These are phyloP conservation scores for Chamaecyparis obtusa DNA, from an alignment of 75 land plant genomes.

Conservation along the genomic window DNA sequence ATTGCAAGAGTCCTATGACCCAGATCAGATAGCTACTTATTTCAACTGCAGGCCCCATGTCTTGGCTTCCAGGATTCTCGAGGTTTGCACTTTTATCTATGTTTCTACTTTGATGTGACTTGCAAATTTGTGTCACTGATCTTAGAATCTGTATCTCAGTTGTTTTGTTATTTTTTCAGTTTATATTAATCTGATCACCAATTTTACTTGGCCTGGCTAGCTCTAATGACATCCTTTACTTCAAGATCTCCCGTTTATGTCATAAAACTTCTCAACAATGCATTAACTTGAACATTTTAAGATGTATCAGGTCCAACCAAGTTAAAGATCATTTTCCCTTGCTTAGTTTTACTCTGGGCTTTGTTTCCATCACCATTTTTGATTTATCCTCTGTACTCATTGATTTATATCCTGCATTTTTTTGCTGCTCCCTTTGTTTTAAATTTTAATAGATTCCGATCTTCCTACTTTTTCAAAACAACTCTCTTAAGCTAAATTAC, in stretches of 20 bases:
- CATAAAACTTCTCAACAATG: background rate
- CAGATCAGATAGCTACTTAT: constrained; percentile 64
- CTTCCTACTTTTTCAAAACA: too few species aligned
- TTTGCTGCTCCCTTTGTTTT: background rate
- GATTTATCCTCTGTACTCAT: background rate
- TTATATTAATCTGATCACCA: background rate
- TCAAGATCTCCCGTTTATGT: background rate
- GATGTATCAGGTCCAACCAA: background rate
- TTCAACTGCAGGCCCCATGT: constrained; percentile 85
- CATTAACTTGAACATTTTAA: background rate
- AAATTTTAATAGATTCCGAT: background rate
- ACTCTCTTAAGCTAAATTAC: too few species aligned
- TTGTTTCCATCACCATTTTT: background rate
- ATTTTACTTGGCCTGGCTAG: background rate
- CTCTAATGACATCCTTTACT: background rate
- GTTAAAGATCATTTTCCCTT: background rate
- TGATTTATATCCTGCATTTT: background rate
- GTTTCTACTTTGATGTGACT: background rate
- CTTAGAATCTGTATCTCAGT: background rate
- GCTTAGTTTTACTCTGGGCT: background rate
- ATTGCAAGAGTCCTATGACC: constrained; percentile 73
- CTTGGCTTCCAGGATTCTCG: constrained; percentile 63
- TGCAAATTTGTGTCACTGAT: background rate
- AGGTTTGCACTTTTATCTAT: constrained; percentile 47
- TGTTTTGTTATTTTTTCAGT: background rate